Base-by-base conservation (phyloP, 441 rosid species). In the Gossypium trilobum region DNA sequence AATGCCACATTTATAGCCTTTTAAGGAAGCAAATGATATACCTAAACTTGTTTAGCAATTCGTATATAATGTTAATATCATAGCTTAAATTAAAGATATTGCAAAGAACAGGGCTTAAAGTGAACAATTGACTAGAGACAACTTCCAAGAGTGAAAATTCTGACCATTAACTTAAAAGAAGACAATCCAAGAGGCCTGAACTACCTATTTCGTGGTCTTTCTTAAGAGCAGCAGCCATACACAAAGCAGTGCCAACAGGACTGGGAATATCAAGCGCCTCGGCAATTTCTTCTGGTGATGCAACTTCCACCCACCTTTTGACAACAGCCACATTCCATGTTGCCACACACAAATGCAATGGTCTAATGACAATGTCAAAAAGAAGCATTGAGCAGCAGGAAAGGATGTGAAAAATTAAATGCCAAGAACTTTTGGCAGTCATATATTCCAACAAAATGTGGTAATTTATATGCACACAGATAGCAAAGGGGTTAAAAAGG, bases 151-250 rank as follows among this genome's bases (percentile, higher is more conserved):
- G 23, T 39, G 14, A 22, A 70, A 36, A 31, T 27, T 68, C 20
- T 46, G 27, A n/a, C 27, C 17, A 31, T 61, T n/a, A 1, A 61
- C 39, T 25, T 17, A 33, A 62, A 72, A 62, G 58, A 46, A 9
- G 44, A 58, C n/a, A 29, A 61, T 59, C 68, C 29, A 73, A 61
- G 73, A 74, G 73, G 77, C 71, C 66, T 69, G 76, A 70, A 74
- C 80, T 90, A 95, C 99, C 99, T 80, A 74, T 79, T 90, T 90
- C 98, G 77, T 88, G 97, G 85, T 87, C 98, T 84, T 95, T 95
- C 84, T 87, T 91, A 36, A 86, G 70, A 77, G 91, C 84, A 79
- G 99, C 95, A 0, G 97, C 97, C 97, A 93, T 88, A 77, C 98
- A 95, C 56, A 95, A 82, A 71, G 97, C 97, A 73, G 93, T 93